Base-by-base conservation (phyloP, 768 basidiomycete genomes). In the Hysterangium stoloniferum region DNA sequence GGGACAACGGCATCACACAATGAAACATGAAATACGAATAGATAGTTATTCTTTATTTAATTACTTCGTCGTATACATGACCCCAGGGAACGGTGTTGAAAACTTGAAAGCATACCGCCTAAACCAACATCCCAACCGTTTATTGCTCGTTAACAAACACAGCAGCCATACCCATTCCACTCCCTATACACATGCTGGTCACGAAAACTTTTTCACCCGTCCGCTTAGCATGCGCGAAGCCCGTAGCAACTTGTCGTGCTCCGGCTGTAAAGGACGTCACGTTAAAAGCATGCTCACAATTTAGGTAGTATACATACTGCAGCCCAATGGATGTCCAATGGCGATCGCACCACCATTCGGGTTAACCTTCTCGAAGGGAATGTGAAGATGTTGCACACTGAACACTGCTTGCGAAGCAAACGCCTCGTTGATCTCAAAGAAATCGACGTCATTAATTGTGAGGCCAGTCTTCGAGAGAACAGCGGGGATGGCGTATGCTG, bases 371-470 rank as follows among this genome's bases (percentile, higher is more conserved):
- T 79, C 76, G 54, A 71, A 76, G 2, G 80, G 76, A 55, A 93
- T 78, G 20, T 78, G 78, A 47, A 95, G 66, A 56, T 78, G 75
- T 56, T 86, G 67, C 25, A 92, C 65, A 40, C 70, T 76, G 68
- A 83, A 89, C 37, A 93, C 70, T 2, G 88, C 89, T 35, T 51
- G 37, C 17, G 33, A 17, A 13, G 91, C 89, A 62, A 92, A 93
- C 27, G 91, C 90, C 66, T 92, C 90, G 63, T 93, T 93, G 66
- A 91, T 90, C 69, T 93, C 88, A 68, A 72, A 95, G 62, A 94
- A 88, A 68, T 95, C 91, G 57, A 95, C 70, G 58, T 94, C 92
- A 40, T 77, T 68, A 53, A 72, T 69, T 36, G 68, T 63, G 42
- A 94, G 71, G 13, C 87, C 86, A 1, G 77, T 57, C 42, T 63